Base-by-base conservation (phyloP, 768 basidiomycete species). In the Gyrodon lividus region DNA sequence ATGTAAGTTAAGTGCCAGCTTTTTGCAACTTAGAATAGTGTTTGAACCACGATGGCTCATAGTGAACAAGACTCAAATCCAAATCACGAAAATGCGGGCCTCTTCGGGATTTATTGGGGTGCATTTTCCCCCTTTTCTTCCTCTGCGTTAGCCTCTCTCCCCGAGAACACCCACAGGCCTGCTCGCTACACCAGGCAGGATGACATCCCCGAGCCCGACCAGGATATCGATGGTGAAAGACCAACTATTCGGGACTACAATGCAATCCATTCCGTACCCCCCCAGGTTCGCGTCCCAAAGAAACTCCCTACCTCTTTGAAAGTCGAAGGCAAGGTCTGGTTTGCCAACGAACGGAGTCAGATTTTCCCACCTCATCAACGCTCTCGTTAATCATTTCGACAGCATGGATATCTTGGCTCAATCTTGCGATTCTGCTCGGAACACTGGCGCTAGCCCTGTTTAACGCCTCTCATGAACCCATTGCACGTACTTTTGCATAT, bases 271-370 rank as follows among this genome's bases (percentile, higher is more conserved):
- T 64, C 74, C 3, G 62, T 85, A 0, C 83, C 87, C 0, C 74
- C 82, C 0, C 77, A 80, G 41, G 82, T 92, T 33, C 76, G 86
- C 33, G 78, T 92, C 0, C 91, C 91, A 0, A 89, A 87, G 74
- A 94, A 93, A 70, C 81, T 90, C 19, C 74, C 87, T 0, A 87
- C 88, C 1, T 82, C 86, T 0, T 76, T 98, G 60, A 89, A 84
- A 56, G 92, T 98, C 16, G 94, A 98, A 66, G 86, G 84, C 19
- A 98, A 98, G 63, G 94, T 98, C 43, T 98, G 95, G 94, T 96
- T 98, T 67, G 93, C 94, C 8, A 97, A 97, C 63, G 94, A 98
- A 70, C 75, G 92, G 64, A 93, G 91, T 93, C 42, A 54, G 84
- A 71, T 7, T 44, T 41, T 9, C 12, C 8, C 43, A 17, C 46